These are phyloP conservation scores for Lagenaria siceraria DNA, from an alignment of 306 rosid genomes.

Conservation along the genomic window DNA sequence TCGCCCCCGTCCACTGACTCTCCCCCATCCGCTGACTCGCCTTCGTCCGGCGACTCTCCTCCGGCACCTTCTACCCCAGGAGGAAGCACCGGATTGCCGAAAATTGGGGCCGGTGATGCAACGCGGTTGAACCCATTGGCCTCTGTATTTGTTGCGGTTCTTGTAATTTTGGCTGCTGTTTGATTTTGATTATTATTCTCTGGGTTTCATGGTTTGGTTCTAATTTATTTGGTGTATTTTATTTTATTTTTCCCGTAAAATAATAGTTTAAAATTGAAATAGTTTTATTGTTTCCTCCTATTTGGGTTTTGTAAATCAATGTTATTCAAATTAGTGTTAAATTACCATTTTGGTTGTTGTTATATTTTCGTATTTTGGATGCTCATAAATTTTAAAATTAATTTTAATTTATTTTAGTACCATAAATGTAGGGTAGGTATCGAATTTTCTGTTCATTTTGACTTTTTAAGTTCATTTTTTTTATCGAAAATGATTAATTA, in stretches of 20 bases:
- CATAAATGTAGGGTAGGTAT: no score
- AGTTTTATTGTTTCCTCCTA: neutral
- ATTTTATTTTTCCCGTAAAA: neutral
- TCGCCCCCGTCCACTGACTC: constrained; percentile 22
- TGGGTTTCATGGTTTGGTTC: neutral
- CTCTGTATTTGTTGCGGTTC: constrained; percentile 12
- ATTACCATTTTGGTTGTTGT: no score
- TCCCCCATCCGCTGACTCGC: constrained; percentile 21
- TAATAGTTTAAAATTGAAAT: neutral
- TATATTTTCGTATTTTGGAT: no score
- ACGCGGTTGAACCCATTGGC: constrained; percentile 21
- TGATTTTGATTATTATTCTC: constrained; percentile 4
- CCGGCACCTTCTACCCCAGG: neutral
- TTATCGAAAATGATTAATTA: no score
- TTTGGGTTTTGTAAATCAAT: neutral
- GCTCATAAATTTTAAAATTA: no score
- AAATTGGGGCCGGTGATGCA: constrained; percentile 4
- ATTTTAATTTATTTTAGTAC: no score
- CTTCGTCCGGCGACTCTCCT: neutral
- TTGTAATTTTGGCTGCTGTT: constrained; percentile 33
- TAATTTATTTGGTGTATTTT: neutral
- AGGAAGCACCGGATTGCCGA: neutral
- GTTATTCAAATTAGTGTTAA: no score
- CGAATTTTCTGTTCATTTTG: no score
- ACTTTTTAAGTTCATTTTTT: no score